A percentile compares a stretch with the other conserved stretches of the same genome.
These are phyloP conservation scores for Centella asiatica DNA, from an alignment of 129 eudicot species.

Conservation along the genomic window DNA sequence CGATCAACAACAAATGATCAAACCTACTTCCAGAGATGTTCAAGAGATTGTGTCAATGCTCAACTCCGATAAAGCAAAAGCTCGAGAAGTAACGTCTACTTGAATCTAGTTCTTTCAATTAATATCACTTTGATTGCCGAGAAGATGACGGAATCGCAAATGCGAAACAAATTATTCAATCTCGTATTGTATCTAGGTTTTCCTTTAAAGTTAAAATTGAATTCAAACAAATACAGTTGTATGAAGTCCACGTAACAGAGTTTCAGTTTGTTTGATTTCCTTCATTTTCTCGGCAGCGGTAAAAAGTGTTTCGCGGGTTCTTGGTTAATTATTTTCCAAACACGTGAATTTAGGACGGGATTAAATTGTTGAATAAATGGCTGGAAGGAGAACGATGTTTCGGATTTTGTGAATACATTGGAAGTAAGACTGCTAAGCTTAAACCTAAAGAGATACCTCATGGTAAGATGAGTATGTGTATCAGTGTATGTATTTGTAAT, in stretches of 20 bases:
- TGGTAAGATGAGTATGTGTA: conserved; percentile 39
- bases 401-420: conserved; percentile 63
- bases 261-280: background rate
- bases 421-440: conserved; percentile 56
- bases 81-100: conserved; percentile 60
- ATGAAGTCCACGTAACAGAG: background rate
- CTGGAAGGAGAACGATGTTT: conserved; percentile 65
- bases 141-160: background rate
- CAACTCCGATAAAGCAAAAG: conserved; percentile 64
- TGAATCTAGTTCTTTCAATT: background rate
- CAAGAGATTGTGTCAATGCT: conserved; percentile 70
- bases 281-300: background rate
- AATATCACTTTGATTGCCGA: background rate
- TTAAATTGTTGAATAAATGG: conserved; percentile 75
- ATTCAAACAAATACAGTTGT: background rate
- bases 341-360: conserved; percentile 62
- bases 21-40: conserved; percentile 61
- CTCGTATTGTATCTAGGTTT: background rate
- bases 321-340: background rate
- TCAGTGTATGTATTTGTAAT: background rate
- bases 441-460: conserved; percentile 62
- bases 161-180: background rate
- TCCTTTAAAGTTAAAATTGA: background rate
- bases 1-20: conserved; percentile 28
- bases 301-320: background rate